Base-by-base conservation (phyloP, 192 early-diverging fungal species). In the Mortierella antarctica region DNA sequence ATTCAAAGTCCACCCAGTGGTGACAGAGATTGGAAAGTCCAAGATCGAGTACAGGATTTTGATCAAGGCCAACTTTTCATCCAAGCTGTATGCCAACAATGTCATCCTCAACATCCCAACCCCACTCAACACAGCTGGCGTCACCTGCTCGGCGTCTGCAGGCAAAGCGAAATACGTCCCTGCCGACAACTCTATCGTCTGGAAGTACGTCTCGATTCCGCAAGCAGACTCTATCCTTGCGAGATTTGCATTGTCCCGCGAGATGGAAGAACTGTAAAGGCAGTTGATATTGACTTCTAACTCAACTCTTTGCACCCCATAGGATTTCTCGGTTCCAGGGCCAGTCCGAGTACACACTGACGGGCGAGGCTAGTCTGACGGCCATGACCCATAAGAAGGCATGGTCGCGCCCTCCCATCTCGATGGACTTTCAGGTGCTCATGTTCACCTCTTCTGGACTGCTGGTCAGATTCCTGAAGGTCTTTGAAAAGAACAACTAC, bases 371-470 rank as follows among this genome's bases (percentile, higher is more conserved):
- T 11, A 92, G 95, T 65, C 81, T 97, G 56, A 91, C 95, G 49
- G 83, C 90, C 6, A 95, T 94, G 84, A 94, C 94, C 4, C 88
- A 89, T 67, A 95, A 96, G 40, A 93, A 90, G 74, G 90, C 92
- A 54, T 99, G 98, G 98, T 95, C 94, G 48, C 88, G 96, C 50
- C 98, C 98, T 47, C 98, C 98, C 1, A 99, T 99, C 21, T 91
- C 90, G 17, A 90, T 99, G 87, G 95, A 98, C 69, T 96, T 96
- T 69, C 93, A 95, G 71, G 92, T 91, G 45, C 85, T 98, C 13
- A 99, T 99, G 98, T 98, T 98, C 75, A 98, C 98, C 13, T 94
- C 97, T 39, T 97, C 95, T 14, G 98, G 98, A 9, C 78, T 99
- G 65, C 89, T 98, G 78, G 98, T 99, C 40, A 89, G 96, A 62